These are phyloP conservation scores for Whalleya microplaca DNA, from an alignment of 2,329 filamentous ascomycete species.

Conservation along the genomic window DNA sequence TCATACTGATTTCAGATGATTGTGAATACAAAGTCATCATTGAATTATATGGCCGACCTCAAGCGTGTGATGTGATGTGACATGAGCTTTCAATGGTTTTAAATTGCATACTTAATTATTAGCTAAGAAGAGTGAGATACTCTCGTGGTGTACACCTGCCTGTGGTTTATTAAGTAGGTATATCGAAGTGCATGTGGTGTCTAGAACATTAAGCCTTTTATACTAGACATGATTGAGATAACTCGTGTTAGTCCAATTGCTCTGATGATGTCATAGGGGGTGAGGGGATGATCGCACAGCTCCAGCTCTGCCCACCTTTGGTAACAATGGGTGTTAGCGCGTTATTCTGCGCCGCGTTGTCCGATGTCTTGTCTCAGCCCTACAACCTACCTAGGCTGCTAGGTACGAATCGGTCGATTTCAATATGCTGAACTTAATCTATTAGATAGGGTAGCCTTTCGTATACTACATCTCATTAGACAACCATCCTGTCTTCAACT, in stretches of 20 bases:
- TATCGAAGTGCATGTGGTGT: too few relatives aligned
- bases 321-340: not conserved
- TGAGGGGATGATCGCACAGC: not conserved
- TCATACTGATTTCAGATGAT: not conserved
- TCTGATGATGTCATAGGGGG: not conserved
- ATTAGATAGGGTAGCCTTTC: not conserved
- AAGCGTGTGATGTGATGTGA: too few relatives aligned
- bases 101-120: too few relatives aligned
- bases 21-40: not conserved
- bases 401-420: too few relatives aligned
- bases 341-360: slow-evolving; percentile 19
- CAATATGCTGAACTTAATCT: not conserved
- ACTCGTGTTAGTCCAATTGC: too few relatives aligned
- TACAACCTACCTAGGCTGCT: slow-evolving; percentile 11
- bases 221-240: too few relatives aligned
- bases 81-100: too few relatives aligned
- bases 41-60: not conserved
- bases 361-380: slow-evolving; percentile 22
- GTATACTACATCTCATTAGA: not conserved
- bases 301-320: not conserved
- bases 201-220: too few relatives aligned
- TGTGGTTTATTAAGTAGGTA: too few relatives aligned
- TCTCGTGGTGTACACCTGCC: too few relatives aligned
- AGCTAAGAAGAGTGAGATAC: too few relatives aligned
- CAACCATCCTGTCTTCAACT: not conserved